Percentiles rank a stretch among this genome's conserved stretches.
Conservation (phyloP, 441 rosid genomes). For the Pelargonium fulgidum region DNA sequence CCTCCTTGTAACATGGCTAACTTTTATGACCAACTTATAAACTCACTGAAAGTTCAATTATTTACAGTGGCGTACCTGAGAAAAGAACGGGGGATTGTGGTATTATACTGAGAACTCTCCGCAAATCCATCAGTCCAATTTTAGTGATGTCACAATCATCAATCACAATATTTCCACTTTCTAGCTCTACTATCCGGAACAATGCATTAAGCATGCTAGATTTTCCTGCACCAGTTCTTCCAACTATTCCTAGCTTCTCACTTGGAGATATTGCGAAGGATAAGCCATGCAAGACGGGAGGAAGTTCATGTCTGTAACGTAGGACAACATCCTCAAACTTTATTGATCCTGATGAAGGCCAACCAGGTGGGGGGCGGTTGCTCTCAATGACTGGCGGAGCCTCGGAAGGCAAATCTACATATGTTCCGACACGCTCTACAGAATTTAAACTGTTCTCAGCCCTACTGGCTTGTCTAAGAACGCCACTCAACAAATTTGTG, state of each 20-base stretch:
- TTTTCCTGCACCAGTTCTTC: slow-evolving; percentile 97
- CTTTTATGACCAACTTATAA: neutral
- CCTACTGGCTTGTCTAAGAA: slow-evolving; percentile 79
- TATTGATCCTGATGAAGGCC: slow-evolving; percentile 90
- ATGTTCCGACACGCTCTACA: slow-evolving; percentile 78
- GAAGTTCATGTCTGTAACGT: slow-evolving; percentile 83
- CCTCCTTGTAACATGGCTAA: neutral
- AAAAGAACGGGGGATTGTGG: slow-evolving; percentile 94
- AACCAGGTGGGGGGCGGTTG: slow-evolving; percentile 80
- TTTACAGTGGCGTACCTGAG: slow-evolving; percentile 51
- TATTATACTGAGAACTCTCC: slow-evolving; percentile 85
- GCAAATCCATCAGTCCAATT: slow-evolving; percentile 75
- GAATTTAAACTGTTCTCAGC: slow-evolving; percentile 91
- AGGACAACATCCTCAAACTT: slow-evolving; percentile 80
- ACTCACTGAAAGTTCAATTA: slow-evolving; percentile 6
- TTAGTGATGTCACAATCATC: slow-evolving; percentile 66
- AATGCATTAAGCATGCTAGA: slow-evolving; percentile 90
- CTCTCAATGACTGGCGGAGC: slow-evolving; percentile 64
- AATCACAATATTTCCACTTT: slow-evolving; percentile 71
- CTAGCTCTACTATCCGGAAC: slow-evolving; percentile 81
- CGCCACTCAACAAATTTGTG: slow-evolving; percentile 62
- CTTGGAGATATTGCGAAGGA: slow-evolving; percentile 65
- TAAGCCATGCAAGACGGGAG: slow-evolving; percentile 77
- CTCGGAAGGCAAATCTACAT: slow-evolving; percentile 78
- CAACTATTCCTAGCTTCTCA: slow-evolving; percentile 86